Percentiles rank a stretch among this genome's conserved stretches.
Evolutionary conservation across 768 basidiomycete genomes (phyloP).

Genomic region (Gymnopilus dilepis): DNA sequence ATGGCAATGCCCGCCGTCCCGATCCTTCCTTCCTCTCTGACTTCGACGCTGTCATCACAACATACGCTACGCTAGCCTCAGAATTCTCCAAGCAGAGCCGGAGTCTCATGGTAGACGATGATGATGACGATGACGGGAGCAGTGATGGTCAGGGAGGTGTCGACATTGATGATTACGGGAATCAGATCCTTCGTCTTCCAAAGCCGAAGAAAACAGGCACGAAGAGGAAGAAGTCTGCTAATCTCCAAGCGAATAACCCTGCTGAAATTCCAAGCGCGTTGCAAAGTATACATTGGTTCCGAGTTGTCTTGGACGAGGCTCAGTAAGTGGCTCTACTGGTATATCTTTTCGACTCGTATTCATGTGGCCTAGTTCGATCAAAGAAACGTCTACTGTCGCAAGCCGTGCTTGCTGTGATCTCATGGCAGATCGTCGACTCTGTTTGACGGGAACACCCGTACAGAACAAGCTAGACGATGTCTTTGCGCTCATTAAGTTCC

Average conservation of each 20-base stretch:
- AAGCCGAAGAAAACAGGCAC: slow-evolving; percentile 72
- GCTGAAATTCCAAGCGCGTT: slow-evolving; percentile 73
- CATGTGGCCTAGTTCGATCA: slow-evolving; percentile 76
- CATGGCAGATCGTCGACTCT: slow-evolving; percentile 89
- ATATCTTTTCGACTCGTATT: background rate
- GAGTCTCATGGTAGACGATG: slow-evolving; percentile 64
- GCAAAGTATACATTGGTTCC: slow-evolving; percentile 96
- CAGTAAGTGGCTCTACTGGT: slow-evolving; percentile 66
- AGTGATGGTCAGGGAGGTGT: slow-evolving; percentile 66
- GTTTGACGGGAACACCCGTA: slow-evolving; percentile 97
- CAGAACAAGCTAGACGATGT: slow-evolving; percentile 99
- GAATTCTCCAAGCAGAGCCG: slow-evolving; percentile 91
- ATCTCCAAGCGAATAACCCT: slow-evolving; percentile 36
- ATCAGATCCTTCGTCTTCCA: slow-evolving; percentile 59
- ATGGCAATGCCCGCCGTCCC: slow-evolving; percentile 86
- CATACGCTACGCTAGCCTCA: slow-evolving; percentile 92
- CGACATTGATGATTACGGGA: slow-evolving; percentile 73
- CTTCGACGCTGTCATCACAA: slow-evolving; percentile 97
- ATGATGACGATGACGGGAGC: slow-evolving; percentile 73
- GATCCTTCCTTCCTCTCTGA: slow-evolving; percentile 89
- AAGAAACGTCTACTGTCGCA: slow-evolving; percentile 92
- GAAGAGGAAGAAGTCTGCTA: slow-evolving; percentile 66
- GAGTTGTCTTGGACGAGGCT: slow-evolving; percentile 92
- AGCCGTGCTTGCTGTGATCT: slow-evolving; percentile 96
- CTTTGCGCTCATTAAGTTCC: slow-evolving; percentile 95